These are phyloP conservation scores for Myriosclerotinia duriaeana DNA, from an alignment of 2,329 filamentous ascomycete species.

Conservation along the genomic window DNA sequence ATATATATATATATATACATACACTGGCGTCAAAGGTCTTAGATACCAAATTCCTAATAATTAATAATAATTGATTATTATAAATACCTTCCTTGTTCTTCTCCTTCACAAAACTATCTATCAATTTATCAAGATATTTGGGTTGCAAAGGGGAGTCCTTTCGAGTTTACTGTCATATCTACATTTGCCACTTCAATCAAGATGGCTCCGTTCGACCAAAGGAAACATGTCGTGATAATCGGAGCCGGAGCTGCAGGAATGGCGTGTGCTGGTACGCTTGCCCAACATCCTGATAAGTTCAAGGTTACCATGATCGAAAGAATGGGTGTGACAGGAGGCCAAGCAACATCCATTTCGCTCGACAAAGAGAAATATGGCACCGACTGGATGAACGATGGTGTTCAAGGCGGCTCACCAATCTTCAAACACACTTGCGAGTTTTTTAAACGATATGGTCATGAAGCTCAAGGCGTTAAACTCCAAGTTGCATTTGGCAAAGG, in stretches of 20 bases:
- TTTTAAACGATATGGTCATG: conserved; percentile 57
- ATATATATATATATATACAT: no score
- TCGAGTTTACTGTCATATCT: not conserved
- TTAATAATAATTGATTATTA: no score
- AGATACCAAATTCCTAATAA: not conserved
- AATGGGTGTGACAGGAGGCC: conserved; percentile 58
- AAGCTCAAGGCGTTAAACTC: conserved; percentile 57
- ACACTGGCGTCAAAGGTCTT: not conserved
- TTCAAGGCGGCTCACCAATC: conserved; percentile 59
- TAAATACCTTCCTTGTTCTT: not conserved
- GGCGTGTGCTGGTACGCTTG: conserved; percentile 62
- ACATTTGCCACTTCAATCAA: not conserved
- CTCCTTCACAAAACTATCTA: not conserved
- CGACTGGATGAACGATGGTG: conserved; percentile 61
- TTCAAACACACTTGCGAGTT: conserved; percentile 68
- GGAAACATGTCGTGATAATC: conserved; percentile 56
- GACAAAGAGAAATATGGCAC: conserved; percentile 57
- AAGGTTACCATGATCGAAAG: conserved; percentile 63
- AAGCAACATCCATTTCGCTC: conserved; percentile 59
- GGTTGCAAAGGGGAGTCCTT: not conserved
- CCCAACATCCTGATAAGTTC: conserved; percentile 64
- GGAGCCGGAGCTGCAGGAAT: conserved; percentile 64
- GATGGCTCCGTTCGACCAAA: conserved; percentile 20
- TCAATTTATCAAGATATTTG: not conserved
- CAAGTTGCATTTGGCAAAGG: conserved; percentile 65